Base-by-base conservation (phyloP, 768 basidiomycete genomes). In the Tricholoma terreum region DNA sequence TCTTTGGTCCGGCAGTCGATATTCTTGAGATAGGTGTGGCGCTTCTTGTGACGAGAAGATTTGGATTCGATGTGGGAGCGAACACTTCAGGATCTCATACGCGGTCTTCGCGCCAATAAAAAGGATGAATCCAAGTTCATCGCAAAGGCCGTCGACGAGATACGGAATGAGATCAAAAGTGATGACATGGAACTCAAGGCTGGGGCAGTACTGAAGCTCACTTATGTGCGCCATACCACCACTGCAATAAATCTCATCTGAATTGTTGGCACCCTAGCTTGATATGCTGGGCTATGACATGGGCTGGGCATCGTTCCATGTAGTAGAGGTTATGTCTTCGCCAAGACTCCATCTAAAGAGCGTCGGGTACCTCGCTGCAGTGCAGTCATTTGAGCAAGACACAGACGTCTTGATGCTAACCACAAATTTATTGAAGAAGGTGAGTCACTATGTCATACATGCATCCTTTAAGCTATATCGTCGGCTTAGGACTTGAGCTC, bases 181-280 rank as follows among this genome's bases (percentile, higher is more conserved):
- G 92, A 92, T 65, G 97, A 98, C 68, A 96, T 98, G 92, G 93
- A 92, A 62, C 80, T 98, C 63, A 99, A 99, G 74, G 94, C 94
- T 0, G 94, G 82, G 12, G 97, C 96, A 0, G 86, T 98, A 31
- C 78, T 98, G 71, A 99, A 99, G 75, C 85, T 98, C 58, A 93
- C 92, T 65, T 99, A 98, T 75, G 96, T 97, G 74, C 71, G 94
- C 86, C 17, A 11, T 56, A 10, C 17, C 17, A 27, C 24, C 24
- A 27, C 2, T 27, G 24, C 24, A 27, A 27, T 27, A 6, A 27
- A 2, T 27, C 6, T 27, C 6, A 27, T 27, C 24, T 27, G 24
- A 27, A 27, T 27, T 8, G 30, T 34, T 58, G 34, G 21, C 33
- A 30, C 57, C n/a, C 59, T 59, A 98, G 96, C 86, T 99, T 61